Evolutionary conservation across 179 eudicot species (phyloP).

Genomic region (Gypsophila paniculata): DNA sequence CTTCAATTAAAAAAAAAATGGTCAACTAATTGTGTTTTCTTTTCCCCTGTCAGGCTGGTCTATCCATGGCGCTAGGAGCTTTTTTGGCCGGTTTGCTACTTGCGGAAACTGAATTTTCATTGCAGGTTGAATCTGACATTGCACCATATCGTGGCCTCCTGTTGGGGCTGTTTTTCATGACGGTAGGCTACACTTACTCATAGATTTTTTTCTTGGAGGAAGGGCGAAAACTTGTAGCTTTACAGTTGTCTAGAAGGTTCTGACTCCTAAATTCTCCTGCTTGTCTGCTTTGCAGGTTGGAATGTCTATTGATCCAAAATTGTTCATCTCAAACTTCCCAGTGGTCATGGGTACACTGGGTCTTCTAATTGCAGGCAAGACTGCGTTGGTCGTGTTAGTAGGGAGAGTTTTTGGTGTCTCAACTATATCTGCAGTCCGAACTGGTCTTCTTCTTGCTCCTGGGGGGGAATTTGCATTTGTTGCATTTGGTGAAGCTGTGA

Average conservation of each 20-base stretch:
- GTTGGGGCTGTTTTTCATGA: slow-evolving; percentile 97
- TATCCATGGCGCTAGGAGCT: slow-evolving; percentile 98
- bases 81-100: slow-evolving; percentile 99
- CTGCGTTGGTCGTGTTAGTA: slow-evolving; percentile 66
- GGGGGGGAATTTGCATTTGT: slow-evolving; percentile 99
- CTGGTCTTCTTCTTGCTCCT: slow-evolving; percentile 95
- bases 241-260: neutral
- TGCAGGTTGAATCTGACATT: slow-evolving; percentile 98
- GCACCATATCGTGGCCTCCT: slow-evolving; percentile 99
- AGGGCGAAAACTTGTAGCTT: slow-evolving; percentile 4
- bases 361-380: slow-evolving; percentile 83
- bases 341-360: slow-evolving; percentile 66
- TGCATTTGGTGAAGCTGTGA: slow-evolving; percentile 99
- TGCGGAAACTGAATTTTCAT: slow-evolving; percentile 95
- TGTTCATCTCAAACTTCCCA: slow-evolving; percentile 84
- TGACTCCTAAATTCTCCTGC: neutral
- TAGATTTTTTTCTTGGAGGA: neutral
- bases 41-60: slow-evolving; percentile 82
- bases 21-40: slow-evolving; percentile 5
- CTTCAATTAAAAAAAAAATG: neutral
- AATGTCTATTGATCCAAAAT: slow-evolving; percentile 98
- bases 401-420: slow-evolving; percentile 87
- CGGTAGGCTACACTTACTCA: slow-evolving; percentile 42
- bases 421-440: slow-evolving; percentile 70
- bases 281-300: slow-evolving; percentile 66